Conservation (phyloP, 2,329 filamentous ascomycete species). For the Microdochium paspali region DNA sequence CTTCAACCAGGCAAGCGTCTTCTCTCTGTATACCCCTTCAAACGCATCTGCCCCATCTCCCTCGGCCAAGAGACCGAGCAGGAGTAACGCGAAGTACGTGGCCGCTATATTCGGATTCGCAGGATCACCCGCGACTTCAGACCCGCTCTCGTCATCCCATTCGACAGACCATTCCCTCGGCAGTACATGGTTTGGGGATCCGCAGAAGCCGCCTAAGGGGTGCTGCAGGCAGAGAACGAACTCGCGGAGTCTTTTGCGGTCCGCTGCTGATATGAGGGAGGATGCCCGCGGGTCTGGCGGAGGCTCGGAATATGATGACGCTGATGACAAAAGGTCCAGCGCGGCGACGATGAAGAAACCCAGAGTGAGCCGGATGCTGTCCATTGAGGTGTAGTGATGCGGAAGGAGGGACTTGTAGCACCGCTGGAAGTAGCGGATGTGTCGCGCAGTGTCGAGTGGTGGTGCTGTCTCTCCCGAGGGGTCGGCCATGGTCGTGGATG, state of each 20-base stretch:
- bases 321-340: slow-evolving; percentile 65
- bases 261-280: slow-evolving; percentile 36
- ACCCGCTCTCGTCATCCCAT: slow-evolving; percentile 21
- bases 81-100: slow-evolving; percentile 78
- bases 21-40: slow-evolving; percentile 53
- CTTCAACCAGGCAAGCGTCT: slow-evolving; percentile 65
- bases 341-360: slow-evolving; percentile 84
- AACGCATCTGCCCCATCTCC: slow-evolving; percentile 37
- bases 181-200: slow-evolving; percentile 62
- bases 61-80: slow-evolving; percentile 46
- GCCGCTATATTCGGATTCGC: slow-evolving; percentile 67
- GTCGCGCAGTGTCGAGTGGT: slow-evolving; percentile 50
- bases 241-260: slow-evolving; percentile 38
- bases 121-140: slow-evolving; percentile 23
- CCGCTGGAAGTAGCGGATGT: slow-evolving; percentile 87
- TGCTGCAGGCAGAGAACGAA: slow-evolving; percentile 89
- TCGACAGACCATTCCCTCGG: slow-evolving; percentile 34
- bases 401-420: slow-evolving; percentile 78
- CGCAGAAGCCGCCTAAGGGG: slow-evolving; percentile 78
- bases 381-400: slow-evolving; percentile 73
- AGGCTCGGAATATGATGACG: slow-evolving; percentile 36
- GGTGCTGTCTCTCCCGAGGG: slow-evolving; percentile 6
- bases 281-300: slow-evolving; percentile 40
- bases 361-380: slow-evolving; percentile 83
- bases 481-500: slow-evolving; percentile 5